A percentile compares a stretch with the other conserved stretches of the same genome.
Evolutionary conservation across 208 protist genomes (phyloP).

Genomic region (Herpetomonas tarakana): DNA sequence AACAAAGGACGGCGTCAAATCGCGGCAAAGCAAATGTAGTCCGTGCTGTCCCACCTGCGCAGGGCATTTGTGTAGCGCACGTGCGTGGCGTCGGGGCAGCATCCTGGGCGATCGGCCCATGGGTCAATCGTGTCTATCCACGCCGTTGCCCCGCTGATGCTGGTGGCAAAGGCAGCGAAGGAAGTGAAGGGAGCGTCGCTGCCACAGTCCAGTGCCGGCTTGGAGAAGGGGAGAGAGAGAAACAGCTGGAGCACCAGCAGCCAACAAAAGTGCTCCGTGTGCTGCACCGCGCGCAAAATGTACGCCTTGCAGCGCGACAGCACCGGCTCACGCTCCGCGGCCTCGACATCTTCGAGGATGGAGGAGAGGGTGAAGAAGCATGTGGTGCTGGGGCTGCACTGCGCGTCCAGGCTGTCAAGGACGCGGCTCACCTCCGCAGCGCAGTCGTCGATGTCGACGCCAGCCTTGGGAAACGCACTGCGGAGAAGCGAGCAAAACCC

Average conservation of each 20-base stretch:
- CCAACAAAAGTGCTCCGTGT: slow-evolving; percentile 56
- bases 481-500: slow-evolving; percentile 13
- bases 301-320: slow-evolving; percentile 9
- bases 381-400: slow-evolving; percentile 2
- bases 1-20: slow-evolving; percentile 10
- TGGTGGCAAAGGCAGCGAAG: slow-evolving; percentile 42
- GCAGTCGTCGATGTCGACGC: slow-evolving; percentile 11
- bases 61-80: slow-evolving; percentile 75
- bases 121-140: slow-evolving; percentile 75
- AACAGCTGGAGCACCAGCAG: slow-evolving; percentile 63
- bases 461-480: slow-evolving; percentile 8
- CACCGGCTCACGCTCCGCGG: slow-evolving; percentile 16
- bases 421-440: slow-evolving; percentile 8
- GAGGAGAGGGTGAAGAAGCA: slow-evolving; percentile 11
- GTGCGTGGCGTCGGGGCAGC: slow-evolving; percentile 58
- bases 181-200: slow-evolving; percentile 9
- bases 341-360: slow-evolving; percentile 15
- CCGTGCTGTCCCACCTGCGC: slow-evolving; percentile 72
- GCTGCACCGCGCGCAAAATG: slow-evolving; percentile 20
- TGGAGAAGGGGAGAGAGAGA: slow-evolving; percentile 24
- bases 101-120: slow-evolving; percentile 26
- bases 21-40: slow-evolving; percentile 73
- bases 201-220: slow-evolving; percentile 2
- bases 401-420: slow-evolving; percentile 7
- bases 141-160: slow-evolving; percentile 11